These are phyloP conservation scores for Yamadazyma atlantica DNA, from an alignment of 1,139 yeast genomes.

Conservation along the genomic window DNA sequence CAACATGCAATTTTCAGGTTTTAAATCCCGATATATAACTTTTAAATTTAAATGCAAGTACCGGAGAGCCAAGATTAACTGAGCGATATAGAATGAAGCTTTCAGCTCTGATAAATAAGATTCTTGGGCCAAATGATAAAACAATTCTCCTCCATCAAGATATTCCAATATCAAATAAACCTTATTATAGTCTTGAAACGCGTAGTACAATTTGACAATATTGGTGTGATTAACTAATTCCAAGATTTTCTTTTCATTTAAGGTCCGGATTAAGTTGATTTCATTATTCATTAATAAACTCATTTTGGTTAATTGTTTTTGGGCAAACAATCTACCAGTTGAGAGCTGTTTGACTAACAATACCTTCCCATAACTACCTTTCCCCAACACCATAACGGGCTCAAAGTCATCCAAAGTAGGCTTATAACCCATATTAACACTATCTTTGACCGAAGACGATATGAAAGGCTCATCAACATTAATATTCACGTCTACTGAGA, in stretches of 20 bases:
- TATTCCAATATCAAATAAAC: slow-evolving; percentile 81
- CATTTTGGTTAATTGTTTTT: slow-evolving; percentile 85
- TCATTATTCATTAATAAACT: slow-evolving; percentile 39
- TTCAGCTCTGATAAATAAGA: slow-evolving; percentile 63
- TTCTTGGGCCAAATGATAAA: slow-evolving; percentile 68
- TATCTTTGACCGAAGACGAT: slow-evolving; percentile 22
- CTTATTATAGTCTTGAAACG: slow-evolving; percentile 82
- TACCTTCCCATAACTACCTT: slow-evolving; percentile 92
- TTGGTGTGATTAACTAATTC: slow-evolving; percentile 69
- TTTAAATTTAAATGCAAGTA: slow-evolving; percentile 75
- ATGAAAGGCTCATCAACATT: slow-evolving; percentile 22
- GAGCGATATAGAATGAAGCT: slow-evolving; percentile 83
- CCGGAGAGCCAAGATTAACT: slow-evolving; percentile 76
- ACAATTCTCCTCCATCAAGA: slow-evolving; percentile 91
- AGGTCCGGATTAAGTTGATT: slow-evolving; percentile 39
- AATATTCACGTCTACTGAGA: slow-evolving; percentile 24
- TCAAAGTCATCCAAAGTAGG: slow-evolving; percentile 61
- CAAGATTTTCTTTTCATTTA: slow-evolving; percentile 44
- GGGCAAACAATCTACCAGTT: slow-evolving; percentile 78
- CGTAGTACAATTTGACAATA: slow-evolving; percentile 84
- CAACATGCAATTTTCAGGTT: slow-evolving; percentile 90
- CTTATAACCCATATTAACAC: slow-evolving; percentile 17
- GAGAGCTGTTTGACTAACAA: slow-evolving; percentile 66
- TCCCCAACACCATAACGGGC: slow-evolving; percentile 79
- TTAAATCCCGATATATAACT: slow-evolving; percentile 86